Evolutionary conservation across 2,329 filamentous ascomycete species (phyloP), one percentile per base, ranked within the genome.

Genomic region (Aspergillus carbonarius): DNA sequence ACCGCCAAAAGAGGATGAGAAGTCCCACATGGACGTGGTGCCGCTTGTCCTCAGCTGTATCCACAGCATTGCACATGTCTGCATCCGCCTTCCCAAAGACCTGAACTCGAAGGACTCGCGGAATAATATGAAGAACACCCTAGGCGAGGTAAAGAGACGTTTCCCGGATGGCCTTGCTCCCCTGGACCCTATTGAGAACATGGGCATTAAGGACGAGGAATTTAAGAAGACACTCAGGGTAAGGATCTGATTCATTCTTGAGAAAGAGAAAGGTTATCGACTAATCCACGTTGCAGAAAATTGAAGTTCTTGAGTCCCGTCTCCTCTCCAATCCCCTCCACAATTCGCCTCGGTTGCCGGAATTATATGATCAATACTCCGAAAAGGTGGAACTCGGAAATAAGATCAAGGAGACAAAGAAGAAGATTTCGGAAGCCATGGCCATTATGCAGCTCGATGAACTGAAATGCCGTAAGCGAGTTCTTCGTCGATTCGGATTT

Each of bases 391-490:
- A 86, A 52, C 75, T 96, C 12, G 81, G 80, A 15, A 87, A 89
- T 10, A 87, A 92, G 77, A 93, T 97, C 78, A 97, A 96, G 79
- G 85, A 85, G 18, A 87, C 89, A 68, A 96, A 96, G 80, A 96
- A 92, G 78, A 85, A 91, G 59, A 97, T 99, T 62, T 81, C 85
- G 20, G 88, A 90, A 64, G 93, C 92, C 0, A 86, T 96, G 72
- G 92, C 90, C 60, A 90, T 98, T 59, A 88, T 95, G 59, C 93
- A 99, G 75, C 83, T 98, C 63, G 95, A 99, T 68, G 95, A 99
- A 76, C 84, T 99, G 61, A 98, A 98, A 80, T 92, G 91, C 63
- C 89, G 95, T 62, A 99, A 97, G 81, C 89, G 95, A 66, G 95
- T 99, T 4, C 84, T 99, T 30, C 91, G 96, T 48, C 91, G 95